A percentile compares a stretch with the other conserved stretches of the same genome.
Evolutionary conservation across 2,329 filamentous ascomycete species (phyloP).

Genomic region (Drechslerella dactyloides): DNA sequence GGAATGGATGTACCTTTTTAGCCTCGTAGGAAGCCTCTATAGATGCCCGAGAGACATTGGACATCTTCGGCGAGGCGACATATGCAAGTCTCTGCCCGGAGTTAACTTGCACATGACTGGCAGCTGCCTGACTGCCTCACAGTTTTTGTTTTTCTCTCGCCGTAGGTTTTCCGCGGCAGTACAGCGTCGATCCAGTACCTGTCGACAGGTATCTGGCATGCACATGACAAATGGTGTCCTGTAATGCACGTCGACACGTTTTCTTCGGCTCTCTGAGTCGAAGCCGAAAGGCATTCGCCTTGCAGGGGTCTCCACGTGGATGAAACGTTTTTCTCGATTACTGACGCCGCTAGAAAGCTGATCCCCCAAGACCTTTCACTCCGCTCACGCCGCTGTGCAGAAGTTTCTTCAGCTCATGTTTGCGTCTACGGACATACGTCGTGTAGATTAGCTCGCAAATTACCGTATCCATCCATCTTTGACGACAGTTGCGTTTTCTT

Average conservation of each 20-base stretch:
- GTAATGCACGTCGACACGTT: background rate
- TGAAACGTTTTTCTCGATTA: conserved; percentile 1
- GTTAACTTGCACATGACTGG: background rate
- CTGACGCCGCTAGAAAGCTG: background rate
- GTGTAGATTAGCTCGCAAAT: background rate
- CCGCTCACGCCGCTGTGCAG: background rate
- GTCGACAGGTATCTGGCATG: background rate
- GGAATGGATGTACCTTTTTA: background rate
- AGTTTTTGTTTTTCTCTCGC: background rate
- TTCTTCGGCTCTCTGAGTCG: background rate
- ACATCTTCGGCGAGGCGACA: conserved; percentile 3
- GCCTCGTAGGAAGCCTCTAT: conserved; percentile 9
- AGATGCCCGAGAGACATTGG: conserved; percentile 1
- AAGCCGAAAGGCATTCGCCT: conserved; percentile 3
- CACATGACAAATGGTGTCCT: background rate
- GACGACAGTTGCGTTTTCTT: background rate
- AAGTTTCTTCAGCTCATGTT: background rate
- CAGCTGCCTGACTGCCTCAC: background rate
- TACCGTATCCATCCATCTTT: background rate
- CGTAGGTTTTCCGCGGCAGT: too few species aligned
- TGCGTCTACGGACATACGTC: background rate
- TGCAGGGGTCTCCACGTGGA: conserved; percentile 1
- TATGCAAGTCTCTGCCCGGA: background rate
- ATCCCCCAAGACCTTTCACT: background rate
- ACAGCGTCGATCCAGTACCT: background rate